Conservation (phyloP, 495 filamentous ascomycete genomes). For the Neurospora pannonica region DNA sequence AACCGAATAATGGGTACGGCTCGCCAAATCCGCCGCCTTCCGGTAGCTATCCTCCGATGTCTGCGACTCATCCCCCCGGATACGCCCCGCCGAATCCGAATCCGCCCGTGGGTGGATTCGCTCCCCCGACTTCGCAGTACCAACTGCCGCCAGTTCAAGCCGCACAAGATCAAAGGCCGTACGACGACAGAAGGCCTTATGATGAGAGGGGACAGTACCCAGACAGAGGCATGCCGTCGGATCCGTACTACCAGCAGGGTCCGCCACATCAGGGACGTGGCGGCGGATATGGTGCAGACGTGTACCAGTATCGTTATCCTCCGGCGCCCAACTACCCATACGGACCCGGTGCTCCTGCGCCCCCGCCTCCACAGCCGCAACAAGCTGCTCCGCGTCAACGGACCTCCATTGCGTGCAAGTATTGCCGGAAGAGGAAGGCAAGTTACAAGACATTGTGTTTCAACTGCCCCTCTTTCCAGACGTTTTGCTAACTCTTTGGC, state of each 20-base stretch:
- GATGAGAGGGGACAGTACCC: conserved; percentile 7
- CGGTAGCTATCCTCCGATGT: conserved; percentile 6
- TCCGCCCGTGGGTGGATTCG: not conserved
- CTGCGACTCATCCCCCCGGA: conserved; percentile 12
- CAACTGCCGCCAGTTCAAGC: conserved; percentile 6
- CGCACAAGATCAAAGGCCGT: conserved; percentile 8
- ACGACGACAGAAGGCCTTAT: conserved; percentile 5
- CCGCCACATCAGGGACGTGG: conserved; percentile 8
- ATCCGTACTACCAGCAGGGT: conserved; percentile 11
- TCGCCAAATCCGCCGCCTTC: not conserved
- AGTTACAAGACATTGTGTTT: not conserved
- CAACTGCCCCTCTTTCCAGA: not conserved
- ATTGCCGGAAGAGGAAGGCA: conserved; percentile 43
- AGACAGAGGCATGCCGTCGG: conserved; percentile 2
- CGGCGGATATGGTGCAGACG: conserved; percentile 1
- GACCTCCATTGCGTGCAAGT: conserved; percentile 43
- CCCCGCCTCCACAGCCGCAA: conserved; percentile 16
- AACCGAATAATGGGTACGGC: not conserved
- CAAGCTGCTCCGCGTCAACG: conserved; percentile 40
- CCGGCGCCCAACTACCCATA: conserved; percentile 13
- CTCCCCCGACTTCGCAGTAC: conserved; percentile 12
- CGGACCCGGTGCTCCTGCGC: conserved; percentile 11
- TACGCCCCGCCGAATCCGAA: conserved; percentile 8
- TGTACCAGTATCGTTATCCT: conserved; percentile 10
- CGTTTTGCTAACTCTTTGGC: conserved; percentile 4